Evolutionary conservation across 2,329 filamentous ascomycete species (phyloP).

Genomic region (Periconia digitata): DNA sequence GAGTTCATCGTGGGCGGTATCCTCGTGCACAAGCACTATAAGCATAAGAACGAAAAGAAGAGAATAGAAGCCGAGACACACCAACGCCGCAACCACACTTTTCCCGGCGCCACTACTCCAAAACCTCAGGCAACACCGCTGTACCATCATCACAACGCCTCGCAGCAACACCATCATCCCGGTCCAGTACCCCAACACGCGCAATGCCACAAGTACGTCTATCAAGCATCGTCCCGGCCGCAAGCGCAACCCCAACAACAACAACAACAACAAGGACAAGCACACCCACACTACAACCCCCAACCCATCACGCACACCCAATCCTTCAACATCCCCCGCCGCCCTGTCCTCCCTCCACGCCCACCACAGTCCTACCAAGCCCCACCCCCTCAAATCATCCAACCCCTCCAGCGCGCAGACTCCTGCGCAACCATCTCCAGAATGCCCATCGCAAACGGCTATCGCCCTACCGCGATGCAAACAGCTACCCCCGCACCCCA

Average conservation of each 20-base stretch:
- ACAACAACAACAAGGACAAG: constrained; percentile 14
- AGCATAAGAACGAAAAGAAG: constrained; percentile 38
- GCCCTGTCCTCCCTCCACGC: constrained; percentile 26
- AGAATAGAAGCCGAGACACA: constrained; percentile 27
- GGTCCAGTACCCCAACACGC: constrained; percentile 6
- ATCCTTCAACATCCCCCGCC: constrained; percentile 29
- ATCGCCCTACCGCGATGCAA: constrained; percentile 19
- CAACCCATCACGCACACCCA: constrained; percentile 18
- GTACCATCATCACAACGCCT: constrained; percentile 15
- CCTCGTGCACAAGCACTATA: constrained; percentile 37
- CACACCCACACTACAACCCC: constrained; percentile 15
- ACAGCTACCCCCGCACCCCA: constrained; percentile 15
- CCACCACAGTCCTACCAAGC: constrained; percentile 19
- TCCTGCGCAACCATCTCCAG: constrained; percentile 36
- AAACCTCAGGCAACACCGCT: constrained; percentile 16
- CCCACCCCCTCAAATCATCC: constrained; percentile 17
- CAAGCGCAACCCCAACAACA: constrained; percentile 20
- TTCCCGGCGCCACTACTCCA: constrained; percentile 29
- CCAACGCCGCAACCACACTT: constrained; percentile 28
- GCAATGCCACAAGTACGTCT: background rate
- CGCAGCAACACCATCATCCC: constrained; percentile 12
- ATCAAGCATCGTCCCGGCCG: constrained; percentile 29
- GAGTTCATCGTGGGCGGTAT: constrained; percentile 40
- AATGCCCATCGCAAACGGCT: constrained; percentile 40
- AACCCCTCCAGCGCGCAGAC: constrained; percentile 34